Evolutionary conservation across 2,329 filamentous ascomycete species (phyloP), one percentile per base, ranked within the genome.

Genomic region (Endocalyx cinctus): DNA sequence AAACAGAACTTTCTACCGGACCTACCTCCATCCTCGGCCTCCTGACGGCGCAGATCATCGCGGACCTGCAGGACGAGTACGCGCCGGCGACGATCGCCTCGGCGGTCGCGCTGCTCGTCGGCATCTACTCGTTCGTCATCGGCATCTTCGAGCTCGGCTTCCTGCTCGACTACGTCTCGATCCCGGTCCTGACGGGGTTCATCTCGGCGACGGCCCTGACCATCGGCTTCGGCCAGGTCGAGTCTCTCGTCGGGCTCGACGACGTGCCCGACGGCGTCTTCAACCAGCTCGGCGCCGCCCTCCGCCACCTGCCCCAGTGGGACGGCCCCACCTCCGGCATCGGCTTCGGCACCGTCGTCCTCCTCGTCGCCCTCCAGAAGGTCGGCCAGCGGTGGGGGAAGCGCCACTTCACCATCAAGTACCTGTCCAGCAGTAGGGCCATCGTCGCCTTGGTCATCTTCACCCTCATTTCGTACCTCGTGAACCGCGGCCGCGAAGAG

Each of bases 171-270:
- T 82, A 80, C 45, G 74, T 83, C 43, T 81, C 78, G 0, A 66
- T 78, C 1, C 78, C 78, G 0, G 74, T 82, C 2, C 64, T 83
- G 1, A 76, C 67, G 6, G 79, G 79, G 5, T 82, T 82, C 58
- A 79, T 83, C 45, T 79, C 77, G 0, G 77, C 78, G 2, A 77
- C 79, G 2, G 79, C 77, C 16, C 72, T 83, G 29, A 78, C 76
- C 18, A 82, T 83, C 48, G 71, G 75, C 15, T 69, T 81, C 31
- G 77, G 75, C n/a, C 79, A 83, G 50, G 68, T 83, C 35, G 73
- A 67, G 4, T 73, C 72, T 2, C 67, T 82, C 0, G 68, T 82
- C 2, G 78, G 78, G 8, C 66, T 76, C 8, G 60, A 64, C 17
- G 65, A 74, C 1, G 65, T 70, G 0, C 54, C 54, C 3, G 64